Evolutionary conservation across 768 basidiomycete species (phyloP), one percentile per base, ranked within the genome.

Genomic region (Boletellus ananas): DNA sequence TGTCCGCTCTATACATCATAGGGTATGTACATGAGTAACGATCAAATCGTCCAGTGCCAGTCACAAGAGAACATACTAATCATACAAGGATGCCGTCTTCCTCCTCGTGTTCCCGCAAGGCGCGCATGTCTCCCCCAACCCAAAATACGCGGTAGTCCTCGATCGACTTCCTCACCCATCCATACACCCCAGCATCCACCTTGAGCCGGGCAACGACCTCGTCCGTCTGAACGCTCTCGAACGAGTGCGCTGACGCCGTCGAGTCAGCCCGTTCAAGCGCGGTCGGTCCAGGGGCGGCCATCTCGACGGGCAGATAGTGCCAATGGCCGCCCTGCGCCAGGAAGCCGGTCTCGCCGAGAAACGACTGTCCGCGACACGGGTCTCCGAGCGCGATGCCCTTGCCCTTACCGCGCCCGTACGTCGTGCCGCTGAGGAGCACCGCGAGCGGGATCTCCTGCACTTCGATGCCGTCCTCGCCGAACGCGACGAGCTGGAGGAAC

Each of bases 101-200:
- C 6, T 66, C 66, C 21, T 47, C 41, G 10, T 41, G 6, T 18
- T 43, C 50, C 59, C 66, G 55, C 56, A 64, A 54, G 14, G 60
- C 67, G 47, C 48, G 69, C 34, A 62, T 67, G 57, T 70, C 70
- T 18, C 87, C 87, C 0, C 90, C 90, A 10, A 90, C 69, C 90
- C 90, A 93, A 61, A 92, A 83, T 12, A 92, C 79, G 18, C 90
- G 73, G 78, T 83, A 93, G 60, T 93, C 90, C 47, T 82, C 79
- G 4, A 73, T 54, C 14, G 84, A 89, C 60, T 84, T 89, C 57
- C 80, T 70, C 67, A 81, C 76, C 89, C 90, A 91, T 0, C 79
- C 89, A 63, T 92, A 93, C 6, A 86, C 67, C 6, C 90, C 90
- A 50, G 84, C 74, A 49, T 83, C 80, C 18, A 67, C 69, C 58